Conservation (phyloP, 202 grass and related monocot species). For the Brachypodium distachyon region DNA sequence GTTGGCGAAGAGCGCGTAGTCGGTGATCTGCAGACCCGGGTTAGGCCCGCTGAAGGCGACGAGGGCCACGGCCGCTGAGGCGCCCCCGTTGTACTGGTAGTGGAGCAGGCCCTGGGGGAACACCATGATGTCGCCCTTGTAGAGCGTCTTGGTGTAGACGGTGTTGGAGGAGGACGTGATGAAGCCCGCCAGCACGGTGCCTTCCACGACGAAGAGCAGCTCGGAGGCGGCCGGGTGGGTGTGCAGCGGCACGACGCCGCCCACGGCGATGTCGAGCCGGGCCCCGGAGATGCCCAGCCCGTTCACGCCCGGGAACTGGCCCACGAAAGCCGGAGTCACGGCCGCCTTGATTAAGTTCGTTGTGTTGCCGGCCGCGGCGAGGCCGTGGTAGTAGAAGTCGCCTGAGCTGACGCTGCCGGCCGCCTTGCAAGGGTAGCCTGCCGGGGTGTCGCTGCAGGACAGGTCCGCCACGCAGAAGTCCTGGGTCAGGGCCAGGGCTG, state of each 20-base stretch:
- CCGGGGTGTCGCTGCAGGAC: too few species aligned
- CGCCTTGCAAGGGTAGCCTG: too few species aligned
- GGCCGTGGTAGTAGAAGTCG: conserved; percentile 47
- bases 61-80: conserved; percentile 3
- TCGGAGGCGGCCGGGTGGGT: conserved; percentile 51
- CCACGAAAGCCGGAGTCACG: conserved; percentile 33
- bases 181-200: conserved; percentile 25
- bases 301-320: conserved; percentile 36
- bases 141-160: conserved; percentile 18
- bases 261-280: conserved; percentile 17
- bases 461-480: too few species aligned
- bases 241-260: conserved; percentile 51
- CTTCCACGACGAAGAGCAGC: conserved; percentile 24
- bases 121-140: conserved; percentile 28
- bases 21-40: conserved; percentile 40
- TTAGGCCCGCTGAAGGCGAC: conserved; percentile 33
- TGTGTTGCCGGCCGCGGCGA: conserved; percentile 17
- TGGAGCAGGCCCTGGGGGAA: conserved; percentile 55
- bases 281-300: conserved; percentile 39
- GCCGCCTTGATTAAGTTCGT: conserved; percentile 16
- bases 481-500: too few species aligned
- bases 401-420: not conserved
- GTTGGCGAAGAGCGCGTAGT: conserved; percentile 45
- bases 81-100: conserved; percentile 48
- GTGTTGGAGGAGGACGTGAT: conserved; percentile 26